phyloP scores from a whole-genome alignment of 768 basidiomycete genomes.

The Lentinula aciculospora region DNA sequence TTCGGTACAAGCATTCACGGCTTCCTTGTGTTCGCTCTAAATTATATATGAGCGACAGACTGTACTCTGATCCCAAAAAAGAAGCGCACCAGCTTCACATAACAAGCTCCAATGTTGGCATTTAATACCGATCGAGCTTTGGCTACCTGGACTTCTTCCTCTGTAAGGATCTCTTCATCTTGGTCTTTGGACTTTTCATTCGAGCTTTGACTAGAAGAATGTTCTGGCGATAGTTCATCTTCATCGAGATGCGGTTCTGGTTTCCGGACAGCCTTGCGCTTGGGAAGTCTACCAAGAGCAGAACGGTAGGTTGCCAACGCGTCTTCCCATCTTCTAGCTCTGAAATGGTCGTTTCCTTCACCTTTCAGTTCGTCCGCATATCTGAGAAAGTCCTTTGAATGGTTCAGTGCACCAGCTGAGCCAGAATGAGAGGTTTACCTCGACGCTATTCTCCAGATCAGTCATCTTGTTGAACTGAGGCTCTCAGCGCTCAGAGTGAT shows the following conservation, averaged over 20 bases:
- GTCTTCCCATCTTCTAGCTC: conserved; percentile 56
- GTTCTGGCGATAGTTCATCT: not conserved
- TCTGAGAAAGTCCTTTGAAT: conserved; percentile 33
- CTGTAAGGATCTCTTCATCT: conserved; percentile 21
- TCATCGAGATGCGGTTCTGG: conserved; percentile 9
- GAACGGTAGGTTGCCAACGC: conserved; percentile 67
- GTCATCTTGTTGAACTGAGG: too few relatives aligned
- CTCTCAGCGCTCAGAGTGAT: too few relatives aligned
- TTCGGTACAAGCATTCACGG: conserved; percentile 75
- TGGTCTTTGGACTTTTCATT: conserved; percentile 14
- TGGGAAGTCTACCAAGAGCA: conserved; percentile 65
- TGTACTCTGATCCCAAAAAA: not conserved
- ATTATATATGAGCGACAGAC: not conserved
- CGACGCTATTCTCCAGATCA: not conserved
- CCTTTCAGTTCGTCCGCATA: conserved; percentile 61
- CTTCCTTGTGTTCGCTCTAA: conserved; percentile 75
- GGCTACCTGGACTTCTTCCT: conserved; percentile 39
- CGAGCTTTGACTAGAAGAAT: conserved; percentile 8
- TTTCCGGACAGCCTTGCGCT: conserved; percentile 17
- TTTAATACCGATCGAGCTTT: conserved; percentile 68
- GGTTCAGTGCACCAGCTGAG: not conserved
- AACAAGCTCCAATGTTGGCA: conserved; percentile 87
- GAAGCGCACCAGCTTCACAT: conserved; percentile 63
- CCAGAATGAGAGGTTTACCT: conserved; percentile 4
- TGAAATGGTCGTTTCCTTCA: conserved; percentile 74